Conservation (phyloP, 768 basidiomycete genomes). For the Serpula lacrymans region DNA sequence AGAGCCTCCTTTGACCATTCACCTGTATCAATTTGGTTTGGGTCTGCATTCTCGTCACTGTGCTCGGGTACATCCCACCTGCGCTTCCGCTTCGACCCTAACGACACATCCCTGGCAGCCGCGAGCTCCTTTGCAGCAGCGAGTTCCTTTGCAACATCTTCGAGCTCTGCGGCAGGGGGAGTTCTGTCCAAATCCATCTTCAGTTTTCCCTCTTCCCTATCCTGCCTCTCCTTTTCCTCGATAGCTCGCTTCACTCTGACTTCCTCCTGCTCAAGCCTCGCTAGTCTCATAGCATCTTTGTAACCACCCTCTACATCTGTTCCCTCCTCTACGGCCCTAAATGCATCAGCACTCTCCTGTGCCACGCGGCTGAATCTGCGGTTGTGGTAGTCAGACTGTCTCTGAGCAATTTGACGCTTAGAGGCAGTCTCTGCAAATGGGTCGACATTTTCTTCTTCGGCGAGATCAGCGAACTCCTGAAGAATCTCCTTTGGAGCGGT, state of each 20-base stretch:
- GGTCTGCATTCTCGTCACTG: slow-evolving; percentile 62
- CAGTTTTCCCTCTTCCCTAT: slow-evolving; percentile 64
- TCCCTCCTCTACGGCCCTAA: slow-evolving; percentile 63
- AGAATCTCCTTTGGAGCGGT: slow-evolving; percentile 92
- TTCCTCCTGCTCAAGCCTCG: slow-evolving; percentile 93
- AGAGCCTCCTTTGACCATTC: slow-evolving; percentile 77
- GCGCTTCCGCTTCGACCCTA: slow-evolving; percentile 67
- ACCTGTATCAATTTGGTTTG: slow-evolving; percentile 53
- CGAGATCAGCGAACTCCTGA: slow-evolving; percentile 89
- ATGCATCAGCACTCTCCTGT: slow-evolving; percentile 78
- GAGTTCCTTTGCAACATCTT: slow-evolving; percentile 69
- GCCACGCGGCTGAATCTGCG: slow-evolving; percentile 84
- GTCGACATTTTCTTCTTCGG: slow-evolving; percentile 90
- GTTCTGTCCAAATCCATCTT: slow-evolving; percentile 92
- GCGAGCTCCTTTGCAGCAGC: slow-evolving; percentile 43
- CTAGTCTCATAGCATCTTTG: slow-evolving; percentile 92
- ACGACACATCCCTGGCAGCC: slow-evolving; percentile 34
- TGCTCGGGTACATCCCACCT: slow-evolving; percentile 74
- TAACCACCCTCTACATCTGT: slow-evolving; percentile 81
- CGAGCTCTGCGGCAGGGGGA: slow-evolving; percentile 77
- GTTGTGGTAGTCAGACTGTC: slow-evolving; percentile 94
- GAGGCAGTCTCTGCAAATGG: slow-evolving; percentile 92
- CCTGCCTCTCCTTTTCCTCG: slow-evolving; percentile 83
- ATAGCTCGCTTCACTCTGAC: slow-evolving; percentile 76
- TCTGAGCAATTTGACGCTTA: slow-evolving; percentile 87